A percentile compares a stretch with the other conserved stretches of the same genome.
These are phyloP conservation scores for Fraxinus americana DNA, from an alignment of 257 asterid species.

Conservation along the genomic window DNA sequence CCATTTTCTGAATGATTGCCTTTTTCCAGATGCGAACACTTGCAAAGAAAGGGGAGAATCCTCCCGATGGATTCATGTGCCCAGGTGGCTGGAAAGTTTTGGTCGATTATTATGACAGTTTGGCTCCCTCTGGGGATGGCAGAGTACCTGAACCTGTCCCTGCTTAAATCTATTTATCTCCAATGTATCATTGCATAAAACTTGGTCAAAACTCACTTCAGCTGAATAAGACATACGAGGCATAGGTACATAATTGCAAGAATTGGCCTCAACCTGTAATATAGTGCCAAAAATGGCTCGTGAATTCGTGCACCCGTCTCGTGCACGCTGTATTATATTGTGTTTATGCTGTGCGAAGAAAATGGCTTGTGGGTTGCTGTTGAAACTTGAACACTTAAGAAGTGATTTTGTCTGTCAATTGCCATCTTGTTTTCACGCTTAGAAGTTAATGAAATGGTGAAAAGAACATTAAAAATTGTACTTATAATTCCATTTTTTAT, in stretches of 20 bases:
- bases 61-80: conserved; percentile 98
- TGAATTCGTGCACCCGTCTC: conserved; percentile 22
- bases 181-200: conserved; percentile 17
- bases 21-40: conserved; percentile 76
- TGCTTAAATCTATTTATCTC: conserved; percentile 43
- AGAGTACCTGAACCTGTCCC: conserved; percentile 53
- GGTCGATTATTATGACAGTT: conserved; percentile 83
- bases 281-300: conserved; percentile 17
- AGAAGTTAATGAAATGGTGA: too few species aligned
- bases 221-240: conserved; percentile 28
- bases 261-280: conserved; percentile 38
- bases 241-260: conserved; percentile 18
- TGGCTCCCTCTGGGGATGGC: conserved; percentile 60
- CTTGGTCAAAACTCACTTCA: conserved; percentile 19
- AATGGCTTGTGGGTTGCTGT: conserved; percentile 7
- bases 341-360: conserved; percentile 19
- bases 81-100: conserved; percentile 95
- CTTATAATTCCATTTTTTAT: too few species aligned
- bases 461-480: too few species aligned
- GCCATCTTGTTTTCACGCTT: too few species aligned
- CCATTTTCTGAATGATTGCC: neutral
- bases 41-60: conserved; percentile 81
- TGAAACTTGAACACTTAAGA: too few species aligned
- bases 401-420: neutral
- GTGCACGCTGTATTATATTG: conserved; percentile 24